Conservation (phyloP, 1,139 yeast genomes). For the Geotrichum candidum region DNA sequence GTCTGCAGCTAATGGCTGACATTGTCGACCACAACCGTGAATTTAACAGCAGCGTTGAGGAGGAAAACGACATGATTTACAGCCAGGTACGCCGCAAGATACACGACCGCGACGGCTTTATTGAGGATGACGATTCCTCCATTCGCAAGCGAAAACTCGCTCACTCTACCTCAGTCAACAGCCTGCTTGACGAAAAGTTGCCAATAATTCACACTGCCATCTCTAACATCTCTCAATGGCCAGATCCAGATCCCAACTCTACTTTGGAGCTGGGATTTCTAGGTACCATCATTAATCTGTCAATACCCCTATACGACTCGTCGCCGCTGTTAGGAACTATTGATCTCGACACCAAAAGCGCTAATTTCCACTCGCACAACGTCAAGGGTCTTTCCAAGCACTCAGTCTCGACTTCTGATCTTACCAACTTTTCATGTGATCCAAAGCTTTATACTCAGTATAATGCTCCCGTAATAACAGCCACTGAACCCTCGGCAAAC, state of each 20-base stretch:
- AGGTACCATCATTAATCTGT: slow-evolving; percentile 23
- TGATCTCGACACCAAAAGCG: slow-evolving; percentile 12
- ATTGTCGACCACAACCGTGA: slow-evolving; percentile 16
- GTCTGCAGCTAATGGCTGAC: slow-evolving; percentile 22
- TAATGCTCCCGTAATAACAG: slow-evolving; percentile 18
- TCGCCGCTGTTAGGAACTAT: slow-evolving; percentile 20
- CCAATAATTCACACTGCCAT: slow-evolving; percentile 31
- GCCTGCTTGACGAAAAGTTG: slow-evolving; percentile 23
- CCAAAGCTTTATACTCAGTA: slow-evolving; percentile 5
- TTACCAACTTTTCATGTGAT: neutral
- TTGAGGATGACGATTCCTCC: slow-evolving; percentile 2
- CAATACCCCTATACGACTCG: slow-evolving; percentile 19
- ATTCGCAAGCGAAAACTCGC: slow-evolving; percentile 2
- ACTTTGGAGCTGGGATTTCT: slow-evolving; percentile 27
- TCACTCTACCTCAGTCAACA: neutral
- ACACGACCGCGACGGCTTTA: slow-evolving; percentile 3
- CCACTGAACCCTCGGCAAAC: slow-evolving; percentile 22
- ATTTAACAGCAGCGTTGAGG: neutral
- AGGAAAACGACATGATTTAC: slow-evolving; percentile 7
- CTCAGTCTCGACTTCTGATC: slow-evolving; percentile 10
- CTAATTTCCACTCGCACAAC: slow-evolving; percentile 10
- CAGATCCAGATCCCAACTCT: slow-evolving; percentile 22
- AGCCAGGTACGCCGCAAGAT: slow-evolving; percentile 4
- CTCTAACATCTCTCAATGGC: slow-evolving; percentile 30
- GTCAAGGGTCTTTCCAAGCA: neutral